phyloP scores from a whole-genome alignment of 108 stramenopile species.

The Schizochytrium sp. region DNA sequence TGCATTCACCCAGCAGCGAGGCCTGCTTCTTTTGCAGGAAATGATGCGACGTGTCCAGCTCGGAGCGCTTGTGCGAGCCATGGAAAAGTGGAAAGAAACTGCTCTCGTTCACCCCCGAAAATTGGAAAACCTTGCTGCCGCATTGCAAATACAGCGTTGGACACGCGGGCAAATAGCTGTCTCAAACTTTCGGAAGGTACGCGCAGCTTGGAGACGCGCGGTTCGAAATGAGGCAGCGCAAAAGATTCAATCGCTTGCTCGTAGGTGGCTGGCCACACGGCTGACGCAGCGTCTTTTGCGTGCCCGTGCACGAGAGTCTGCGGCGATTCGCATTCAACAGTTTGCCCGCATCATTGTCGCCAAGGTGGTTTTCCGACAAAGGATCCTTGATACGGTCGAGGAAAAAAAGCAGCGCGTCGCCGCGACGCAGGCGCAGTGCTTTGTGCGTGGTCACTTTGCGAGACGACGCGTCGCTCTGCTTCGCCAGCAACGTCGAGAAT shows the following conservation, averaged over 20 bases:
- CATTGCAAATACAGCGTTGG: not conserved
- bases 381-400: not conserved
- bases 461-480: not conserved
- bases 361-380: not conserved
- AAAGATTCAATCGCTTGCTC: not conserved
- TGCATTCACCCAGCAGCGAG: not conserved
- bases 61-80: not conserved
- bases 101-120: not conserved
- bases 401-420: not conserved
- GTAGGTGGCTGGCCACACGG: not conserved
- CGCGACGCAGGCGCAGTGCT: not conserved
- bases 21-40: not conserved
- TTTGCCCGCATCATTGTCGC: not conserved
- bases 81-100: not conserved
- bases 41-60: not conserved
- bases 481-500: not conserved
- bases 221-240: not conserved
- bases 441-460: not conserved
- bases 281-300: not conserved
- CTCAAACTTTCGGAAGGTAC: not conserved
- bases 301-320: not conserved
- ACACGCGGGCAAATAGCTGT: not conserved
- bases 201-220: not conserved
- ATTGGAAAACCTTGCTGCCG: not conserved
- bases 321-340: not conserved